Evolutionary conservation across 176 grass and related monocot species (phyloP).

Genomic region (Pharus latifolius): DNA sequence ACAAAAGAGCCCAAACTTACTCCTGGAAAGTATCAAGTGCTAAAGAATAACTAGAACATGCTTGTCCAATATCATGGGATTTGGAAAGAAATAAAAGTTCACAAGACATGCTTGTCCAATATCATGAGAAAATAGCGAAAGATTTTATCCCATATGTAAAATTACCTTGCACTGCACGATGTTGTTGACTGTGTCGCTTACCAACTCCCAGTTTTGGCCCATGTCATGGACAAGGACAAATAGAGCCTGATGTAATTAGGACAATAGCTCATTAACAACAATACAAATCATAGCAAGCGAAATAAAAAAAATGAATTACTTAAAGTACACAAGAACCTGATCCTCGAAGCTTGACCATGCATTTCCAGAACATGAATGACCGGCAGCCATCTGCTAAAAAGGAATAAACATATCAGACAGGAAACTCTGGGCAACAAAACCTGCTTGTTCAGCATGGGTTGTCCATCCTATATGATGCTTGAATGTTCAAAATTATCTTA

Average conservation of each 20-base stretch:
- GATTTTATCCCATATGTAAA: not conserved
- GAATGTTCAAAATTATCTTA: slow-evolving; percentile 6
- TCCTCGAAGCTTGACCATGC: slow-evolving; percentile 92
- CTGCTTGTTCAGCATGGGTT: slow-evolving; percentile 2
- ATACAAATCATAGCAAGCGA: not conserved
- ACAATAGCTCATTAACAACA: slow-evolving; percentile 15
- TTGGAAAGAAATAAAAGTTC: slow-evolving; percentile 3
- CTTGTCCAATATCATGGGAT: too few relatives aligned
- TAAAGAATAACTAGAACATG: slow-evolving; percentile 5
- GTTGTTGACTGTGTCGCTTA: slow-evolving; percentile 86
- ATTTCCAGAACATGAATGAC: slow-evolving; percentile 41
- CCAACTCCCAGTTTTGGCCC: slow-evolving; percentile 95
- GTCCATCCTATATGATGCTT: not conserved
- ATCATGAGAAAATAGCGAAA: not conserved
- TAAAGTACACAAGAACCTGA: slow-evolving; percentile 56
- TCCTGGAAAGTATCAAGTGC: not conserved
- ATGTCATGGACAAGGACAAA: slow-evolving; percentile 97
- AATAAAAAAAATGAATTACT: not conserved
- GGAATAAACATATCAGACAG: slow-evolving; percentile 16
- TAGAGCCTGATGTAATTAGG: slow-evolving; percentile 63
- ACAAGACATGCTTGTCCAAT: not conserved
- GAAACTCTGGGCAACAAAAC: not conserved
- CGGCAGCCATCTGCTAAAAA: slow-evolving; percentile 53
- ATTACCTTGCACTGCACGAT: slow-evolving; percentile 79
- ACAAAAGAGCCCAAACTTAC: slow-evolving; percentile 2